phyloP scores from a whole-genome alignment of 176 grass and related monocot genomes.

The Cymbopogon citratus region DNA sequence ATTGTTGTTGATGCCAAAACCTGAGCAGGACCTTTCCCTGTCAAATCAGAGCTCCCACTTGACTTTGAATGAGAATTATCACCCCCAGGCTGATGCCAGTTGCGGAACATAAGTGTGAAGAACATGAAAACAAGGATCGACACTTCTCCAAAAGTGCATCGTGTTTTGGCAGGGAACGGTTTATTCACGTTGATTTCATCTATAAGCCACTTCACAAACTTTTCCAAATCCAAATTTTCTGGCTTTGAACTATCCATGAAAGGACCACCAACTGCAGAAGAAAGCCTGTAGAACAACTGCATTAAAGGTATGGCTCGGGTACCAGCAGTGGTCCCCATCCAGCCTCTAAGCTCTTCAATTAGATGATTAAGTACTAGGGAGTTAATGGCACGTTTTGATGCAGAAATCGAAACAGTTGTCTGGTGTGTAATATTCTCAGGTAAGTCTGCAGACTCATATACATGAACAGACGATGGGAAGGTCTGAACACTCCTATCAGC shows the following conservation, averaged over 20 bases:
- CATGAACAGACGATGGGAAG: constrained; percentile 60
- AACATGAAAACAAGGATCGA: constrained; percentile 98
- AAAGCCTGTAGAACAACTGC: constrained; percentile 91
- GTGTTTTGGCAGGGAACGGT: constrained; percentile 71
- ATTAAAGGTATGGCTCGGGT: constrained; percentile 82
- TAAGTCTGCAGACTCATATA: constrained; percentile 69
- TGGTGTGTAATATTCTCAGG: constrained; percentile 41
- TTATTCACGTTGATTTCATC: constrained; percentile 84
- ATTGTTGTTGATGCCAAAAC: constrained; percentile 33
- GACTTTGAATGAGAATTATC: constrained; percentile 61
- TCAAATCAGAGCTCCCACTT: constrained; percentile 59
- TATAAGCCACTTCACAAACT: constrained; percentile 90
- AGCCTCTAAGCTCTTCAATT: constrained; percentile 85
- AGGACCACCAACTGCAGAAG: constrained; percentile 92
- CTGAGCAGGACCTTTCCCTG: constrained; percentile 55
- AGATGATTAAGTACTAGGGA: constrained; percentile 72
- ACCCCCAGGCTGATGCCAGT: constrained; percentile 91
- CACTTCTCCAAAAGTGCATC: constrained; percentile 83
- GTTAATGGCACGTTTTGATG: constrained; percentile 85
- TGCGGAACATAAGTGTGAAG: constrained; percentile 97
- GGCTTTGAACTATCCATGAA: constrained; percentile 95
- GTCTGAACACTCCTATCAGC: constrained; percentile 56
- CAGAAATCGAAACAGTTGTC: constrained; percentile 88
- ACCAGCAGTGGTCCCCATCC: constrained; percentile 85
- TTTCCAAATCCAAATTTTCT: constrained; percentile 89